Base-by-base conservation (phyloP, 1,284 basidiomycete genomes). In the Moesziomyces globuligerus region DNA sequence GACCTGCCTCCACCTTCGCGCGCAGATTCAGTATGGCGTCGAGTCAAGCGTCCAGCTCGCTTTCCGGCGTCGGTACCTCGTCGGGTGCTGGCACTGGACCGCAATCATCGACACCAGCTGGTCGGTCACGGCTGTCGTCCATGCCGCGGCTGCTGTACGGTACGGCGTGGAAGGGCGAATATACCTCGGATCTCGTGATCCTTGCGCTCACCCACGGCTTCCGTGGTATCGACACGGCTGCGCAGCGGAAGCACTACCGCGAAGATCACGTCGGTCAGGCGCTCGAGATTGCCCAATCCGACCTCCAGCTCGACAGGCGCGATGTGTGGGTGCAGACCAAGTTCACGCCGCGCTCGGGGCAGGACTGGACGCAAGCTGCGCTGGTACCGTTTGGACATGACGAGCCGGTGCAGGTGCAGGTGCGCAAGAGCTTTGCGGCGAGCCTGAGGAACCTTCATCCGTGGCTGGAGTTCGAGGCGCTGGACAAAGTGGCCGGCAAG, bases 321-420 rank as follows among this genome's bases (percentile, higher is more conserved):
- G 69, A 73, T 18, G 24, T 80, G 0, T 81, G 80, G 80, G 34
- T 81, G 13, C 80, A 81, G 56, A 72, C 79, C 38, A 81, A 81
- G 51, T 80, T 76, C 58, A 80, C 78, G 0, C 73, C 78, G 7
- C 47, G 69, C 0, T 69, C 65, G 1, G 79, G 79, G 3, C 79
- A 81, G 40, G 79, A 81, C 24, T 55, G 69, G 69, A 26, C 47
- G 24, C 60, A 55, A 11, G 45, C 56, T 1, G 57, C 70, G 7
- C 46, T 56, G 10, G 45, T 81, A 3, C 76, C 79, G 4, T 81
- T 77, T 40, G 49, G 48, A 11, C 36, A 58, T 5, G 50, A 67
- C 6, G 75, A 72, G 6, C 39, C 47, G 10, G 66, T 76, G 3
- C 67, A 66, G 23, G 65, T 72, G 25, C 75, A 78, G 48, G 74